Percentiles rank a stretch among this genome's conserved stretches.
phyloP scores from a whole-genome alignment of 192 early-diverging fungal species.

The Coemansia sp. region DNA sequence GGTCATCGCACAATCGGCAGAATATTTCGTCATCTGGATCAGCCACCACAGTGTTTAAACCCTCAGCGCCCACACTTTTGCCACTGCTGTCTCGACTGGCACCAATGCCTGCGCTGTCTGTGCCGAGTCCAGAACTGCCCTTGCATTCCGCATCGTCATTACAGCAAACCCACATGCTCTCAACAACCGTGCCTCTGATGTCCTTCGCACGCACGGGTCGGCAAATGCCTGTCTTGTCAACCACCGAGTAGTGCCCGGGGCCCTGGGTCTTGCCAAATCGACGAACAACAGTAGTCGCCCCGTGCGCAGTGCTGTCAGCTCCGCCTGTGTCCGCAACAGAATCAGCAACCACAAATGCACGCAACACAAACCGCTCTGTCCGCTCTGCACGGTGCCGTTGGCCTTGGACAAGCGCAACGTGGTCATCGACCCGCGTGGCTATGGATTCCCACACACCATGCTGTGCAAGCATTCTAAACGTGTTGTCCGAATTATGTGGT shows the following conservation, averaged over 20 bases:
- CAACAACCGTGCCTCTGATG: conserved; percentile 29
- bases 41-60: conserved; percentile 39
- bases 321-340: neutral
- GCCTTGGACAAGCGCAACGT: neutral
- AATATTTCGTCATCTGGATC: conserved; percentile 53
- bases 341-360: conserved; percentile 28
- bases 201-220: conserved; percentile 21
- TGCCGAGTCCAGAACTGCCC: neutral
- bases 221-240: conserved; percentile 27
- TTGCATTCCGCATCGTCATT: conserved; percentile 37
- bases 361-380: conserved; percentile 21
- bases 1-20: conserved; percentile 27
- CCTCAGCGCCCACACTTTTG: neutral
- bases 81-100: conserved; percentile 1
- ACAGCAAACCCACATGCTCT: conserved; percentile 53
- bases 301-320: neutral
- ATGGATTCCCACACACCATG: conserved; percentile 9
- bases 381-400: conserved; percentile 11
- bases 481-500: neutral
- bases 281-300: conserved; percentile 25
- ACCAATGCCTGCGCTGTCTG: neutral
- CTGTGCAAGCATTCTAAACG: neutral
- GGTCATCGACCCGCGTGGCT: conserved; percentile 6
- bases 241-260: conserved; percentile 28
- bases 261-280: conserved; percentile 30